Conservation (phyloP, 2,329 filamentous ascomycete species). For the Fusarium sp. region DNA sequence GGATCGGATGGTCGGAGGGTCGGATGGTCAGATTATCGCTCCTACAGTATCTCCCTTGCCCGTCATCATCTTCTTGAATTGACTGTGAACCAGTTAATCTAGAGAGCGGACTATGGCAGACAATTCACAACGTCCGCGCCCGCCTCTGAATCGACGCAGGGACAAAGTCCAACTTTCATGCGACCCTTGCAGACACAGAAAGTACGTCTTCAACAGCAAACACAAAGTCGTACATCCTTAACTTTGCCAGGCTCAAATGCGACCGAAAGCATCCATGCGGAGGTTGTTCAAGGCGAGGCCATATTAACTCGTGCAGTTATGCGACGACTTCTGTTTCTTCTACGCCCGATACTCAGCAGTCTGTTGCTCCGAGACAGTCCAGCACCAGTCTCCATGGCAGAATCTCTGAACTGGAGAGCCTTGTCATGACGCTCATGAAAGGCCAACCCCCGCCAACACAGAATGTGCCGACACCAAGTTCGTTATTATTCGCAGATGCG, state of each 20-base stretch:
- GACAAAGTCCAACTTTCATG: slow-evolving; percentile 39
- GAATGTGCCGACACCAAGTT: slow-evolving; percentile 21
- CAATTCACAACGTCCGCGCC: slow-evolving; percentile 29
- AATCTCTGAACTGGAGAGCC: slow-evolving; percentile 32
- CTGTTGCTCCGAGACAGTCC: slow-evolving; percentile 13
- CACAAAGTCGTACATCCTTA: slow-evolving; percentile 12
- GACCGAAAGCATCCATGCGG: slow-evolving; percentile 34
- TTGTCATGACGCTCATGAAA: slow-evolving; percentile 37
- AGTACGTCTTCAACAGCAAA: slow-evolving; percentile 20
- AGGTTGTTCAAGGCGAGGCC: slow-evolving; percentile 29
- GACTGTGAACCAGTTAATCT: neutral
- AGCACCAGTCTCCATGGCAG: slow-evolving; percentile 26
- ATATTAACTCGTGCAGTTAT: slow-evolving; percentile 29
- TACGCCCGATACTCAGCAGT: slow-evolving; percentile 8
- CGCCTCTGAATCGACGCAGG: slow-evolving; percentile 32
- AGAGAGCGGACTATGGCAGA: slow-evolving; percentile 13
- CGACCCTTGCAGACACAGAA: slow-evolving; percentile 28
- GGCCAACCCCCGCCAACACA: slow-evolving; percentile 15
- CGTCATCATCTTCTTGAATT: neutral
- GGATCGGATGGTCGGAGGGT: slow-evolving; percentile 19
- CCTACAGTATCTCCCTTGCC: slow-evolving; percentile 14
- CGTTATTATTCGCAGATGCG: slow-evolving; percentile 9
- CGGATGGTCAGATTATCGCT: slow-evolving; percentile 29
- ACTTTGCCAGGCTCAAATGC: slow-evolving; percentile 28
- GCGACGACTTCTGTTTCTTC: slow-evolving; percentile 13